Percentiles rank a stretch among this genome's conserved stretches.
phyloP scores from a whole-genome alignment of 805 yeast species.

The Kodamaea laetipori region DNA sequence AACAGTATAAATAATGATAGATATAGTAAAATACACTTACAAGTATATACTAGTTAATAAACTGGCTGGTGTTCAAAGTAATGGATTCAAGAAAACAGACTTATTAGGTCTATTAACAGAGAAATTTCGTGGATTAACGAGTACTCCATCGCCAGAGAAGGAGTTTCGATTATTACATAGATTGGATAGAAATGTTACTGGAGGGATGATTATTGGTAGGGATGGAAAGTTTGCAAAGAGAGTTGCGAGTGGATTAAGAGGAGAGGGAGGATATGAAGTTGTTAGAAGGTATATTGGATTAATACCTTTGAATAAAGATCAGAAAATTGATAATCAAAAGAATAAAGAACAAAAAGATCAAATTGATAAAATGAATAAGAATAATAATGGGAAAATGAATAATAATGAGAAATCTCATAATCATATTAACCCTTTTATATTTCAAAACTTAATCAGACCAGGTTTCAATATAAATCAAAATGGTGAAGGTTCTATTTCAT shows the following conservation, averaged over 20 bases:
- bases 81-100: conserved; percentile 14
- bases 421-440: too few relatives aligned
- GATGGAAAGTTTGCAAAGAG: conserved; percentile 19
- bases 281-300: conserved; percentile 24
- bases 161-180: conserved; percentile 22
- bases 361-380: neutral
- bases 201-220: conserved; percentile 25
- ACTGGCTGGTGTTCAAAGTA: conserved; percentile 23
- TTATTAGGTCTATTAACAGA: conserved; percentile 19
- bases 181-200: conserved; percentile 27
- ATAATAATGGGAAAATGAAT: too few relatives aligned
- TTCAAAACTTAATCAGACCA: too few relatives aligned
- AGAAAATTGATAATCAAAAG: conserved; percentile 2
- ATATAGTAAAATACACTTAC: conserved; percentile 19
- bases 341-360: neutral
- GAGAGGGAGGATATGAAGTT: conserved; percentile 6
- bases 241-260: conserved; percentile 14
- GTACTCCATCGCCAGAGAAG: conserved; percentile 11
- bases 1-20: conserved; percentile 12
- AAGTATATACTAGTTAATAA: conserved; percentile 25
- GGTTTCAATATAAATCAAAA: too few relatives aligned
- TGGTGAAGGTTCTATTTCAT: too few relatives aligned
- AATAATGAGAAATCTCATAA: too few relatives aligned
- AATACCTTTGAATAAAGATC: conserved; percentile 3
- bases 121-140: conserved; percentile 14